These are phyloP conservation scores for Phytophthora sp. DNA, from an alignment of 352 stramenopile species.

Conservation along the genomic window DNA sequence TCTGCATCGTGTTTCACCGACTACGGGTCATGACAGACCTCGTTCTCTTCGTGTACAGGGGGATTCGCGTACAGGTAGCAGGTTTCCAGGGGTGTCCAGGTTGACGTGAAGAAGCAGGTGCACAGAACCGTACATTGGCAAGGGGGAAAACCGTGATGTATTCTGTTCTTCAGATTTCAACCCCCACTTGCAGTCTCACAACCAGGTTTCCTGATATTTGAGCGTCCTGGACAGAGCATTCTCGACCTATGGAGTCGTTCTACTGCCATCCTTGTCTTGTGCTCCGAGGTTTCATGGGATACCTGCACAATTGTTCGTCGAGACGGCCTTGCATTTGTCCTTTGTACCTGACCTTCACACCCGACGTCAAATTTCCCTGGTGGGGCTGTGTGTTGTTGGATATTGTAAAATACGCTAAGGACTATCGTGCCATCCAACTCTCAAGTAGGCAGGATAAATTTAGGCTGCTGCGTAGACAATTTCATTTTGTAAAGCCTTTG, in stretches of 20 bases:
- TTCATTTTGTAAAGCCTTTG: no score
- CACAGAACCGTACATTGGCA: background rate
- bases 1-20: conserved; percentile 14
- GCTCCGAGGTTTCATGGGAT: background rate
- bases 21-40: conserved; percentile 4
- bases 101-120: background rate
- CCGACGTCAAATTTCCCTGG: no score
- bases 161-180: background rate
- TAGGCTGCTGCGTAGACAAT: no score
- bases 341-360: no score
- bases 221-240: no score
- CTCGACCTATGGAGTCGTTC: background rate
- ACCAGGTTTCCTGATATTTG: background rate
- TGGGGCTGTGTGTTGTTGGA: no score
- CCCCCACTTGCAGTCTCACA: background rate
- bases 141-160: background rate
- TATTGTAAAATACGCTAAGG: no score
- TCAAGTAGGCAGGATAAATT: no score
- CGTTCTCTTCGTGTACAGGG: conserved; percentile 5
- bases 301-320: no score
- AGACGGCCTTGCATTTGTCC: no score
- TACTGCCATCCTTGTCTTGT: background rate
- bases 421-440: no score
- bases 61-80: conserved; percentile 3
- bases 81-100: background rate